Percentiles rank a stretch among this genome's conserved stretches.
Conservation (phyloP, 179 eudicot genomes). For the Spergularia azorica region DNA sequence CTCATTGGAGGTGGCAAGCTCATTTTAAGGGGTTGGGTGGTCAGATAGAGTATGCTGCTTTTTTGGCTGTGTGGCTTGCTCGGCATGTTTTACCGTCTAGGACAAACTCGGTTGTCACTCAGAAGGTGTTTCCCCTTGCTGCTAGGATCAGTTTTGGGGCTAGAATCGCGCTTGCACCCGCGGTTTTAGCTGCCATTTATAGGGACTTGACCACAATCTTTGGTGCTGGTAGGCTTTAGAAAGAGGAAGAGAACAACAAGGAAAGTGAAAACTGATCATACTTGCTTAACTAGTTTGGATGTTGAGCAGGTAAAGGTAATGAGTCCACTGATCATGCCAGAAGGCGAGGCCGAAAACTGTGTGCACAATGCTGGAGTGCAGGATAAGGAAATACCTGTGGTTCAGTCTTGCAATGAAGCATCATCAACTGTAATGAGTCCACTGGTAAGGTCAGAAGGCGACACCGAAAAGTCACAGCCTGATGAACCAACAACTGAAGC, state of each 20-base stretch:
- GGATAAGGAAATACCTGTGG: not conserved
- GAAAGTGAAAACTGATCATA: not conserved
- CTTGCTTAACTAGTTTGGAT: not conserved
- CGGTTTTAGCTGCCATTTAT: slow-evolving; percentile 39
- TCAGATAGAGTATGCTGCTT: slow-evolving; percentile 37
- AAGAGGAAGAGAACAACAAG: not conserved
- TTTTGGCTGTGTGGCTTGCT: slow-evolving; percentile 43
- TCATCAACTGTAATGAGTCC: not conserved
- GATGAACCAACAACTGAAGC: no score
- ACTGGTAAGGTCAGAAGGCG: no score
- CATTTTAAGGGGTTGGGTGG: slow-evolving; percentile 29
- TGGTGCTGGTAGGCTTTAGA: not conserved
- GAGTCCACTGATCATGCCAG: not conserved
- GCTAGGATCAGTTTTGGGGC: slow-evolving; percentile 41
- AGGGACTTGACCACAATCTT: slow-evolving; percentile 35
- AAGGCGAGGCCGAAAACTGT: not conserved
- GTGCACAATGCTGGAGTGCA: not conserved
- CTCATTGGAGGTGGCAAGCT: slow-evolving; percentile 10
- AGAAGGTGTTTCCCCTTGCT: slow-evolving; percentile 31
- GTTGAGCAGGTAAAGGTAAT: not conserved
- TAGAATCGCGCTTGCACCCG: slow-evolving; percentile 35
- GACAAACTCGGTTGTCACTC: not conserved
- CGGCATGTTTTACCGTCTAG: slow-evolving; percentile 38
- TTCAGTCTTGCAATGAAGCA: not conserved
- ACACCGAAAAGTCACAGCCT: no score